Conservation (phyloP, 495 filamentous ascomycete species). For the Aspergillus indologenus region DNA sequence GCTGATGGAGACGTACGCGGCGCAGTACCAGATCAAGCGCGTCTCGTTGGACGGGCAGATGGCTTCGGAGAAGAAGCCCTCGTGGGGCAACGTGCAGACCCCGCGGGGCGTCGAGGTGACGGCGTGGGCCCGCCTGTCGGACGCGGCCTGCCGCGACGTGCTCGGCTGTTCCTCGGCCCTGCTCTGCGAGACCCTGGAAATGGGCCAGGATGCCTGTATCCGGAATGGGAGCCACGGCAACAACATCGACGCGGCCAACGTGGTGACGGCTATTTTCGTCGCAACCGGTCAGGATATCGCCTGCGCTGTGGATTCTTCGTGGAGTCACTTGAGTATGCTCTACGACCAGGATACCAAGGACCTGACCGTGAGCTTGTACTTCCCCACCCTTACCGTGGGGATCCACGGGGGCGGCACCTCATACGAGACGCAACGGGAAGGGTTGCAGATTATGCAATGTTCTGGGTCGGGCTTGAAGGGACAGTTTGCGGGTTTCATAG, state of each 20-base stretch:
- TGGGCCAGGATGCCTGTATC: conserved; percentile 11
- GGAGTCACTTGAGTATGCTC: conserved; percentile 15
- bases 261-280: conserved; percentile 16
- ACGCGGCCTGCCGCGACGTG: conserved; percentile 5
- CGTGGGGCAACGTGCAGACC: conserved; percentile 16
- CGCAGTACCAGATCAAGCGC: conserved; percentile 1
- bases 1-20: background rate
- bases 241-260: conserved; percentile 14
- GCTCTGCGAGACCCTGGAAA: conserved; percentile 2
- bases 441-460: conserved; percentile 14
- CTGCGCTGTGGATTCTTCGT: conserved; percentile 12
- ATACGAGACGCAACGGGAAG: conserved; percentile 15
- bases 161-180: conserved; percentile 7
- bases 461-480: conserved; percentile 9
- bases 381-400: conserved; percentile 15
- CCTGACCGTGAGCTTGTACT: conserved; percentile 9
- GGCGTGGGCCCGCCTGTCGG: conserved; percentile 14
- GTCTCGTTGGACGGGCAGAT: conserved; percentile 12
- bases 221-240: conserved; percentile 15
- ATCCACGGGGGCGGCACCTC: conserved; percentile 15
- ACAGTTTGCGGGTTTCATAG: conserved; percentile 17
- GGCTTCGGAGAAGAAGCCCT: conserved; percentile 13
- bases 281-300: conserved; percentile 19
- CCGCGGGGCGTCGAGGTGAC: conserved; percentile 16
- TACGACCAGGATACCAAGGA: conserved; percentile 7